These are phyloP conservation scores for Mortierella sp. DNA, from an alignment of 371 early-diverging fungal genomes.

Conservation along the genomic window DNA sequence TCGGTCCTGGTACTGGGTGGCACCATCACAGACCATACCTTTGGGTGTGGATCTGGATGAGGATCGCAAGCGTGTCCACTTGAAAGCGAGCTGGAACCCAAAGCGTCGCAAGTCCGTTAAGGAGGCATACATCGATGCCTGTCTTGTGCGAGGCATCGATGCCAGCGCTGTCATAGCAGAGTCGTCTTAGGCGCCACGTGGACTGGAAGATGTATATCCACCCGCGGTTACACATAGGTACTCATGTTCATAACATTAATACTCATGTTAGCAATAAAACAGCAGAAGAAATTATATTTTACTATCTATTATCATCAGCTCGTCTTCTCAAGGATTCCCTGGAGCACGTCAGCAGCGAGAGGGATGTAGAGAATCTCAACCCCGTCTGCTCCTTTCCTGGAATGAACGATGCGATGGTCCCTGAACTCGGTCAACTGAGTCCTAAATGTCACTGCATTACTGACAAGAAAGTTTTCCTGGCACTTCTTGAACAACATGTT, in stretches of 20 bases:
- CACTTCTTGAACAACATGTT: slow-evolving; percentile 75
- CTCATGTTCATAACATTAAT: too few relatives aligned
- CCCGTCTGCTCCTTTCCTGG: slow-evolving; percentile 75
- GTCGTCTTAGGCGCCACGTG: neutral
- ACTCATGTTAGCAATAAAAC: neutral
- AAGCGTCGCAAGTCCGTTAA: slow-evolving; percentile 34
- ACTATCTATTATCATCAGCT: slow-evolving; percentile 10
- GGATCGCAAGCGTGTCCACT: slow-evolving; percentile 24
- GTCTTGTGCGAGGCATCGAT: slow-evolving; percentile 18
- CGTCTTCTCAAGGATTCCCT: slow-evolving; percentile 71
- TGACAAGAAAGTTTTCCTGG: slow-evolving; percentile 85
- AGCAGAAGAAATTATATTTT: neutral
- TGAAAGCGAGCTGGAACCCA: slow-evolving; percentile 29
- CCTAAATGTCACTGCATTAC: slow-evolving; percentile 83
- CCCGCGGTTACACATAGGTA: too few relatives aligned
- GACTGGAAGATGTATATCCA: too few relatives aligned
- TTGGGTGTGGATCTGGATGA: slow-evolving; percentile 30
- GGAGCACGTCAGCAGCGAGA: slow-evolving; percentile 70
- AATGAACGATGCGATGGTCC: slow-evolving; percentile 88
- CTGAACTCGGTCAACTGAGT: slow-evolving; percentile 91
- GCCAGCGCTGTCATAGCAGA: slow-evolving; percentile 17
- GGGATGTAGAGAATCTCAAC: slow-evolving; percentile 88
- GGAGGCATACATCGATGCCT: slow-evolving; percentile 34
- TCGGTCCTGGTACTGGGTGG: slow-evolving; percentile 37
- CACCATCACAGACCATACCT: slow-evolving; percentile 11